Evolutionary conservation across 495 filamentous ascomycete genomes (phyloP).

Genomic region (Penicillium canariense): DNA sequence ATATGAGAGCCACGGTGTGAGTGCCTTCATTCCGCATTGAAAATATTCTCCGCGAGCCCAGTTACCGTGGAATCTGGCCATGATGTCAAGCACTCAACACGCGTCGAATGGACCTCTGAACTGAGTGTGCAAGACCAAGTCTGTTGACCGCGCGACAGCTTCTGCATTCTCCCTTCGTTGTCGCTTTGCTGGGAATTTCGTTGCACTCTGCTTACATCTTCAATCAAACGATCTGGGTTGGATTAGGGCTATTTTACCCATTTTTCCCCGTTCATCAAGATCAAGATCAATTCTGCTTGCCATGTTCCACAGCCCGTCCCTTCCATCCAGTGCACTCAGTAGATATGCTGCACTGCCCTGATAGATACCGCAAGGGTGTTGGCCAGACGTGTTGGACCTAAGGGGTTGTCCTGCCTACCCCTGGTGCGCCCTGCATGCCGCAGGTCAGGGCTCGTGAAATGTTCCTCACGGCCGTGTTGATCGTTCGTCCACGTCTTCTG

Average conservation of each 20-base stretch:
- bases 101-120: background rate
- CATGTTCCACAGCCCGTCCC: no score
- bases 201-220: no score
- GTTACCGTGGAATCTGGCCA: conserved; percentile 7
- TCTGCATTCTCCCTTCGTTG: background rate
- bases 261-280: no score
- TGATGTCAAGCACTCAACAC: background rate
- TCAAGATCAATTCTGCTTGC: no score
- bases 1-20: background rate
- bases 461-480: background rate
- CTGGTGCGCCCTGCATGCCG: background rate
- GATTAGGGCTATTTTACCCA: no score
- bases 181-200: background rate
- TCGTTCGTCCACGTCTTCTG: no score
- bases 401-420: background rate
- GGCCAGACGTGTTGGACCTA: no score
- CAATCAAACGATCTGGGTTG: no score
- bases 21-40: conserved; percentile 10
- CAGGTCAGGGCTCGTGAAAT: background rate
- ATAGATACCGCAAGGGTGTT: no score
- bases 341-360: no score
- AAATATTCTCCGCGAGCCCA: conserved; percentile 9
- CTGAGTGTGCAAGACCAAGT: background rate
- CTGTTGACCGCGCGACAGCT: background rate
- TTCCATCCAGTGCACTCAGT: no score